Conservation (phyloP, 257 asterid genomes). For the Scutellaria galericulata region DNA sequence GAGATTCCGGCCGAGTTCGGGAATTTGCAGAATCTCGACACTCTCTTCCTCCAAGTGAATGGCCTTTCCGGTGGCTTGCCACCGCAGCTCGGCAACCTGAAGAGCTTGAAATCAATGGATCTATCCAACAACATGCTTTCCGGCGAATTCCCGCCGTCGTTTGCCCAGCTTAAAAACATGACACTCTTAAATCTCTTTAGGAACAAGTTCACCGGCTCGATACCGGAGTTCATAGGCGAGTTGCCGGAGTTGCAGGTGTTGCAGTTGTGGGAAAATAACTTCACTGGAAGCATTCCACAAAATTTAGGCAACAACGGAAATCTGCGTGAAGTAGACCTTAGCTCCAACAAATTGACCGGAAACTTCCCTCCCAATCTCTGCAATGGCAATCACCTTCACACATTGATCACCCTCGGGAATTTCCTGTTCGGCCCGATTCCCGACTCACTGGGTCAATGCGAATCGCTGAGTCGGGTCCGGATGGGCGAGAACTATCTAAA, state of each 20-base stretch:
- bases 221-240: slow-evolving; percentile 71
- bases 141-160: slow-evolving; percentile 66
- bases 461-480: slow-evolving; percentile 62
- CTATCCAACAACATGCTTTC: slow-evolving; percentile 70
- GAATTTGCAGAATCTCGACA: slow-evolving; percentile 61
- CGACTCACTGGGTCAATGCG: slow-evolving; percentile 66
- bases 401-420: slow-evolving; percentile 67
- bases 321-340: slow-evolving; percentile 61
- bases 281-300: slow-evolving; percentile 77
- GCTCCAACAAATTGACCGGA: slow-evolving; percentile 80
- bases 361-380: slow-evolving; percentile 69
- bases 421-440: slow-evolving; percentile 80
- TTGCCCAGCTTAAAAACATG: slow-evolving; percentile 61
- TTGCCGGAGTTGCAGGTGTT: slow-evolving; percentile 72
- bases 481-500: slow-evolving; percentile 81
- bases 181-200: slow-evolving; percentile 74
- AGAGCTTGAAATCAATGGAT: slow-evolving; percentile 70
- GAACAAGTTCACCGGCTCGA: slow-evolving; percentile 74
- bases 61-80: slow-evolving; percentile 57
- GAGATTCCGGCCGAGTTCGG: slow-evolving; percentile 71
- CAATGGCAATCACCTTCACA: slow-evolving; percentile 54
- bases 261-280: slow-evolving; percentile 86
- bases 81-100: slow-evolving; percentile 64
- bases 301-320: slow-evolving; percentile 70
- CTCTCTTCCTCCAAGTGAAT: slow-evolving; percentile 78